Base-by-base conservation (phyloP, 352 stramenopile genomes). In the Phytopythium aichiense region DNA sequence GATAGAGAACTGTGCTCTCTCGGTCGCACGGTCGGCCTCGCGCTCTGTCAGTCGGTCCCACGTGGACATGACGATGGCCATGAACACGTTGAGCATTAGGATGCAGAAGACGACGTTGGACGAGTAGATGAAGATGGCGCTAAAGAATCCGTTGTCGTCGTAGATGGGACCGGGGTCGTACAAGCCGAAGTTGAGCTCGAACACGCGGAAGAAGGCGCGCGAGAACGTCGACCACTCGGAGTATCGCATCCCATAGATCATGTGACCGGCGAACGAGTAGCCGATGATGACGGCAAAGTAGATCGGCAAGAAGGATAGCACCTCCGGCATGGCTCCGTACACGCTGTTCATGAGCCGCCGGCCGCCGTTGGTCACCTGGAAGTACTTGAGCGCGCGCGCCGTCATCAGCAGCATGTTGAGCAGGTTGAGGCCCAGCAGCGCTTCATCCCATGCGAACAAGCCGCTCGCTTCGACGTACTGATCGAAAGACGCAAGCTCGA, bases 11-110 rank as follows among this genome's bases (percentile, higher is more conserved):
- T 79, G 60, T 7, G 72, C 65, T 22, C 73, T 73, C 56, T 89
- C 80, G 38, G 63, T 65, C 5, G 74, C 68, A 11, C 75, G 79
- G 16, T 84, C 76, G 20, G 67, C 61, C 64, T 89, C 80, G 38
- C 76, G 64, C n/a, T 88, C 80, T 0, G 70, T 74, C 22, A 87
- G 68, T 0, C 78, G 66, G 33, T 89, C 77, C 80, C 80, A 88
- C 30, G 78, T 89, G 45, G 70, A 86, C 78, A 89, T 88, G 53
- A 89, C 77, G 60, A 89, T 89, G 22, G 80, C 80, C 80, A 89
- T 89, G 60, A 89, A 89, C 1, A 89, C 72, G 51, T 89, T 89
- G 43, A 89, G 74, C 80, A 89, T 87, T 58, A 89, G 76, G 59
- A 89, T 89, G 58, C 77, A 88, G 56, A 89, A 89, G 7, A 89